These are phyloP conservation scores for Malassezia equina DNA, from an alignment of 1,284 basidiomycete species.

Conservation along the genomic window DNA sequence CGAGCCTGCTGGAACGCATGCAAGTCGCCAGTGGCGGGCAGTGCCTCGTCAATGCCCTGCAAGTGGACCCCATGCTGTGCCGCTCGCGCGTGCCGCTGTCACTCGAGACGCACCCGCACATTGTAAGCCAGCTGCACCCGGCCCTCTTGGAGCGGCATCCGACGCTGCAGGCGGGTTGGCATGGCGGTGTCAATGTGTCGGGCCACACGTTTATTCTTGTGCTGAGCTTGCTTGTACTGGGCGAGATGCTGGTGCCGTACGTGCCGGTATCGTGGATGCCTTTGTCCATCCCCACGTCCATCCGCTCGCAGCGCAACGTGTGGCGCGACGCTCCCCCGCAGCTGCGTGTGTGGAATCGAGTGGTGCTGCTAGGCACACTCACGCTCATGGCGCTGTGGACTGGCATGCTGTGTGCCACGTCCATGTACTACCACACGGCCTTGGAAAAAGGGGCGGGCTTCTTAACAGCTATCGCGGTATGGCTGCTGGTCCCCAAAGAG, in stretches of 20 bases:
- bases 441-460: conserved; percentile 76
- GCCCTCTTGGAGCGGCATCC: conserved; percentile 37
- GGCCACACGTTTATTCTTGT: conserved; percentile 88
- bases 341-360: conserved; percentile 10
- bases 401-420: conserved; percentile 67
- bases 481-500: conserved; percentile 32
- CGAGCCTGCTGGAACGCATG: conserved; percentile 66
- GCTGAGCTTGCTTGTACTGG: conserved; percentile 67
- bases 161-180: conserved; percentile 49
- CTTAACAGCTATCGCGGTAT: conserved; percentile 28
- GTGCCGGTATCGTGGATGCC: conserved; percentile 37
- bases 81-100: conserved; percentile 21
- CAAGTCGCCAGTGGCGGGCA: conserved; percentile 67
- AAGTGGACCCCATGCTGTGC: conserved; percentile 22
- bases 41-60: conserved; percentile 54
- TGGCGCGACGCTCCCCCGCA: conserved; percentile 1
- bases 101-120: conserved; percentile 15
- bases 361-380: conserved; percentile 40
- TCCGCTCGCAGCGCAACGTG: conserved; percentile 15
- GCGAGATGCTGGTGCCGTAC: conserved; percentile 59
- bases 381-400: conserved; percentile 61
- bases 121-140: conserved; percentile 13
- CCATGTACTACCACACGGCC: conserved; percentile 80
- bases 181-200: conserved; percentile 80
- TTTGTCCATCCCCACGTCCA: conserved; percentile 9